Base-by-base conservation (phyloP, 371 early-diverging fungal species). In the Encephalitozoon intestinalis region DNA sequence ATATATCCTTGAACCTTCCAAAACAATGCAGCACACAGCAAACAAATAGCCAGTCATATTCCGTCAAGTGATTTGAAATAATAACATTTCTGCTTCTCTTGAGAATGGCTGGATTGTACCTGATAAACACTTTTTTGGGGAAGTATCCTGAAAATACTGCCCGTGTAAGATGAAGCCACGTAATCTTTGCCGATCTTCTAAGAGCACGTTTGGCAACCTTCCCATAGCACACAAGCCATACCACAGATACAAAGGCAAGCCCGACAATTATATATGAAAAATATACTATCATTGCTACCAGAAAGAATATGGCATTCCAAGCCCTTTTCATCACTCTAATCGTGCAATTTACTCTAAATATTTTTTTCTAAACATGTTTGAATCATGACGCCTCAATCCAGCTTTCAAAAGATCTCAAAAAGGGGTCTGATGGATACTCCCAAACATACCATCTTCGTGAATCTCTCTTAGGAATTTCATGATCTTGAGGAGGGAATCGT, bases 41-140 rank as follows among this genome's bases (percentile, higher is more conserved):
- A 0, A 83, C 28, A 30, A 76, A 79, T 7, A 83, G 37, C 83
- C 83, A 83, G 51, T 83, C 83, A 73, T 54, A 80, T 41, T 83
- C 80, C 9, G 81, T 65, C 26, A 69, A 28, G 34, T 83, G 83
- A 40, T 83, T 83, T n/a, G 78, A 83, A 31, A 83, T 77, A 0
- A 75, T 41, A 70, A 83, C 66, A 67, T 26, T 63, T 43, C 70
- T 75, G 28, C 51, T 67, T 6, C 41, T 70, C 5, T 63, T 49
- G 25, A 82, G 46, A 1, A 77, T 77, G 34, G 43, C 49, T 21
- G 46, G 66, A 41, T 78, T 49, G 63, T 80, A 78, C 18, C 30
- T 39, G 26, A 82, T 51, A 49, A 37, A 77, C 40, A 82, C 63
- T 9, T 63, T 63, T 30, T 70, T 66, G 15, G 75, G 66, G 43